phyloP scores from a whole-genome alignment of 177 flowering plant genomes.

The Vitis hybrid region DNA sequence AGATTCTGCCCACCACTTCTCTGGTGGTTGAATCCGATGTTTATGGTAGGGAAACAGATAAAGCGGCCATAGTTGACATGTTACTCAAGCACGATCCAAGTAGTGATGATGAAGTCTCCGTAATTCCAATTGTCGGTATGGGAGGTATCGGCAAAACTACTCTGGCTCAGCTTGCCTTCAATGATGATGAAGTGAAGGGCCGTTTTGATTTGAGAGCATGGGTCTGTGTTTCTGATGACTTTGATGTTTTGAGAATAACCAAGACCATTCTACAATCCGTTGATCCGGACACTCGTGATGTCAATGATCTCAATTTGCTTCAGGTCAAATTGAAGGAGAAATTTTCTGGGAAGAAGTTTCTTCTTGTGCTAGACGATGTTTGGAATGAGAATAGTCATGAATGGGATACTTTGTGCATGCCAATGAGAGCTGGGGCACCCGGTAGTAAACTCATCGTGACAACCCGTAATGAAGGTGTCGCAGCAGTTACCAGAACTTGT shows the following conservation, averaged over 20 bases:
- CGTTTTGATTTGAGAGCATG: conserved; percentile 13
- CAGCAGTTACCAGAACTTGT: conserved; percentile 1
- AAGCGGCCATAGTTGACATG: no score
- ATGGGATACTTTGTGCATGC: no score
- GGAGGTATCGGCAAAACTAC: no score
- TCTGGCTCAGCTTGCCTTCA: neutral
- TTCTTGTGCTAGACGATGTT: conserved; percentile 21
- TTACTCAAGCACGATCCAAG: no score
- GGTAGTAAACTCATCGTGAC: no score
- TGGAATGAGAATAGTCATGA: neutral
- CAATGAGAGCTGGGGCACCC: no score
- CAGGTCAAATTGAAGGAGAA: conserved; percentile 8
- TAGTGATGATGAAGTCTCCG: no score
- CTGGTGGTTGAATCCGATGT: no score
- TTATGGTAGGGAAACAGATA: no score
- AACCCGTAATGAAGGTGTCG: neutral
- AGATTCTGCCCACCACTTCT: no score
- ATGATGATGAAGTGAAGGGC: conserved; percentile 8
- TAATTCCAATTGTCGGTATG: no score
- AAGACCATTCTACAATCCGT: neutral
- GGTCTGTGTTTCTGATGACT: conserved; percentile 21
- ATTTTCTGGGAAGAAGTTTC: conserved; percentile 7
- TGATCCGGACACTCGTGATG: neutral
- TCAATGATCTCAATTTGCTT: conserved; percentile 8
- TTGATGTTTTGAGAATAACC: conserved; percentile 6